These are phyloP conservation scores for Solanum peruvianum DNA, from an alignment of 257 asterid genomes.

Conservation along the genomic window DNA sequence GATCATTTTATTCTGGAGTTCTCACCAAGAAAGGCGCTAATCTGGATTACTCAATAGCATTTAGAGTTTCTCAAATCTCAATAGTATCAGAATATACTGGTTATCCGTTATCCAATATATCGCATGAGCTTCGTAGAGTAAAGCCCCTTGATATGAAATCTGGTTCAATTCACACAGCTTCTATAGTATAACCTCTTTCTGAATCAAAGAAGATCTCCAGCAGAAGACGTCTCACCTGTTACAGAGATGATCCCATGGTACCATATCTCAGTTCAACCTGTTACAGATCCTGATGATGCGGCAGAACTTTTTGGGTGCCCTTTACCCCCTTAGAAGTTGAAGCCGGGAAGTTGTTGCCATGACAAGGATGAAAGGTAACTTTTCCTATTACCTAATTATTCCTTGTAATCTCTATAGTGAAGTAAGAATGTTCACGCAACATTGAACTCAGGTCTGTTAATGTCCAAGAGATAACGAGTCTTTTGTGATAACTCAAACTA, in stretches of 20 bases:
- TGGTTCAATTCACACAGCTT: constrained; percentile 30
- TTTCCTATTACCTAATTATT: background rate
- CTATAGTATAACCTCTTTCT: constrained; percentile 39
- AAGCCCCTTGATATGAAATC: constrained; percentile 31
- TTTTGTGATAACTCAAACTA: background rate
- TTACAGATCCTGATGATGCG: constrained; percentile 30
- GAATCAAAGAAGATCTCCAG: constrained; percentile 37
- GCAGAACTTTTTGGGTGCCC: constrained; percentile 57
- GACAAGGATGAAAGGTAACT: constrained; percentile 86
- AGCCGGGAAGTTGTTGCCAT: constrained; percentile 83
- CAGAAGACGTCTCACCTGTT: background rate
- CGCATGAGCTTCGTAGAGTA: constrained; percentile 24
- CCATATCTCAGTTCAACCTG: background rate
- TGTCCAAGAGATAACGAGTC: background rate
- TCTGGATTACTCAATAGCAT: constrained; percentile 48
- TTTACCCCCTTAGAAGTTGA: constrained; percentile 57
- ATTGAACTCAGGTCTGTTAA: background rate
- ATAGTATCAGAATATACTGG: constrained; percentile 44
- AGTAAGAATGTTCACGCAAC: constrained; percentile 12
- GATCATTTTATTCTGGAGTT: constrained; percentile 50
- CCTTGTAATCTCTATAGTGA: background rate
- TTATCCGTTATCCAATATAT: constrained; percentile 40
- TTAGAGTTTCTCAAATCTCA: constrained; percentile 40
- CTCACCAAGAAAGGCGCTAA: constrained; percentile 36
- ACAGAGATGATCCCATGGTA: background rate